phyloP scores from a whole-genome alignment of 768 basidiomycete species.

The Mycena amicta region DNA sequence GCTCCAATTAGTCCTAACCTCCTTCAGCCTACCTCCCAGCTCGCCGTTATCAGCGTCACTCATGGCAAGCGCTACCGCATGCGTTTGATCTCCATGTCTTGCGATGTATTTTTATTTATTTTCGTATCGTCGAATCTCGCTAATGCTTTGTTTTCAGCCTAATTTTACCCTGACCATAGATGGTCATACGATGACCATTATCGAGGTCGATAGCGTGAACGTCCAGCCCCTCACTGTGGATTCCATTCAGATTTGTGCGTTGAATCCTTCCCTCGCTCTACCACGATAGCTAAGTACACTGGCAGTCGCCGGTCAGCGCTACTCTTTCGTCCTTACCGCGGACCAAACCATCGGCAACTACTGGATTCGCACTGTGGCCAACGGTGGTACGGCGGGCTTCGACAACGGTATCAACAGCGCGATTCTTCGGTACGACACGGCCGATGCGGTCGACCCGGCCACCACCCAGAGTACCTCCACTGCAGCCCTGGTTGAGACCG shows the following conservation, averaged over 20 bases:
- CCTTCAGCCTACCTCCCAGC: slow-evolving; percentile 34
- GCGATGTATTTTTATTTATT: slow-evolving; percentile 42
- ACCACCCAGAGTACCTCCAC: slow-evolving; percentile 19
- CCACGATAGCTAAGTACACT: no score
- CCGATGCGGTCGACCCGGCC: slow-evolving; percentile 29
- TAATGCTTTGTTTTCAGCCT: slow-evolving; percentile 8
- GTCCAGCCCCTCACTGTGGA: slow-evolving; percentile 38
- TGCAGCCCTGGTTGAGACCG: slow-evolving; percentile 30
- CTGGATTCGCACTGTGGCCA: slow-evolving; percentile 32
- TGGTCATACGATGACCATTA: no score
- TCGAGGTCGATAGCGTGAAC: slow-evolving; percentile 43
- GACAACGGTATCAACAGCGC: no score
- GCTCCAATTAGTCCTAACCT: no score
- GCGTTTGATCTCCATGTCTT: slow-evolving; percentile 53
- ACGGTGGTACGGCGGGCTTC: no score
- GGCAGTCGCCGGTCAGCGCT: no score
- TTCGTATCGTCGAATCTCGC: slow-evolving; percentile 11
- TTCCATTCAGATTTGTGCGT: slow-evolving; percentile 39
- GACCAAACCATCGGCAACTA: slow-evolving; percentile 41
- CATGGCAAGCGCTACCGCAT: slow-evolving; percentile 52
- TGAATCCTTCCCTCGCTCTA: no score
- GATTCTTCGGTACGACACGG: slow-evolving; percentile 43
- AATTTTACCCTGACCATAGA: slow-evolving; percentile 20
- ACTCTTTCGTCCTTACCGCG: no score
- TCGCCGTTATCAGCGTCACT: slow-evolving; percentile 49